phyloP scores from a whole-genome alignment of 441 rosid genomes.

The Biscutella laevigata region DNA sequence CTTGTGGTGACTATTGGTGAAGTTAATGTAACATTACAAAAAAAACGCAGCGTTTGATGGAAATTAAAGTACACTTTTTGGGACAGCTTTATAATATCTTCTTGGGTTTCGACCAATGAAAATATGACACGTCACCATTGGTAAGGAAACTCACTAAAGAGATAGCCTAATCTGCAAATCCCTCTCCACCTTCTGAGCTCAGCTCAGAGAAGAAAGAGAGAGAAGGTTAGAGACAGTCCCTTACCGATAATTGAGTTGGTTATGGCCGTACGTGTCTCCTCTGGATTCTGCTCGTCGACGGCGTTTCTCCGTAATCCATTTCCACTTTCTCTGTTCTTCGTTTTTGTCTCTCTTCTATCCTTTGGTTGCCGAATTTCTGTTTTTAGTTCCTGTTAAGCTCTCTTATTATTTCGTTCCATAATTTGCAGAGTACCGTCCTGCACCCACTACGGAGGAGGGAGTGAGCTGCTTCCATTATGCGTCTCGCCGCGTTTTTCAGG shows the following conservation, averaged over 20 bases:
- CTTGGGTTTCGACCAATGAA: neutral
- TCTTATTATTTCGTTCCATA: too few relatives aligned
- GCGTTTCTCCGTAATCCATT: slow-evolving; percentile 37
- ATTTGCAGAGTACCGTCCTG: slow-evolving; percentile 54
- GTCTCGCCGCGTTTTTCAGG: slow-evolving; percentile 33
- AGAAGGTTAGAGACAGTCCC: neutral
- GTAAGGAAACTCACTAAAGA: slow-evolving; percentile 9
- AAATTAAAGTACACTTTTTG: neutral
- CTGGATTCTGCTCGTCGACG: slow-evolving; percentile 41
- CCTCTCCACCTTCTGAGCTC: slow-evolving; percentile 8
- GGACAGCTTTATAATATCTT: slow-evolving; percentile 12
- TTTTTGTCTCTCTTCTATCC: too few relatives aligned
- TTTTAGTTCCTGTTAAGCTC: neutral
- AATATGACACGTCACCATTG: slow-evolving; percentile 10
- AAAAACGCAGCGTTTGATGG: slow-evolving; percentile 20
- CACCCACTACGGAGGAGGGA: slow-evolving; percentile 40
- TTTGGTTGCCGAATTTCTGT: too few relatives aligned
- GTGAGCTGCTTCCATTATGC: slow-evolving; percentile 29
- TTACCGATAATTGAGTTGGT: slow-evolving; percentile 48
- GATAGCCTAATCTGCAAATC: slow-evolving; percentile 26
- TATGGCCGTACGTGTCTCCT: slow-evolving; percentile 42
- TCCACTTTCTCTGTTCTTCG: neutral
- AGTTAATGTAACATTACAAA: neutral
- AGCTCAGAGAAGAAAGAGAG: slow-evolving; percentile 3
- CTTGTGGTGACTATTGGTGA: slow-evolving; percentile 56